Evolutionary conservation across 768 basidiomycete genomes (phyloP).

Genomic region (Myochromella boudieri): DNA sequence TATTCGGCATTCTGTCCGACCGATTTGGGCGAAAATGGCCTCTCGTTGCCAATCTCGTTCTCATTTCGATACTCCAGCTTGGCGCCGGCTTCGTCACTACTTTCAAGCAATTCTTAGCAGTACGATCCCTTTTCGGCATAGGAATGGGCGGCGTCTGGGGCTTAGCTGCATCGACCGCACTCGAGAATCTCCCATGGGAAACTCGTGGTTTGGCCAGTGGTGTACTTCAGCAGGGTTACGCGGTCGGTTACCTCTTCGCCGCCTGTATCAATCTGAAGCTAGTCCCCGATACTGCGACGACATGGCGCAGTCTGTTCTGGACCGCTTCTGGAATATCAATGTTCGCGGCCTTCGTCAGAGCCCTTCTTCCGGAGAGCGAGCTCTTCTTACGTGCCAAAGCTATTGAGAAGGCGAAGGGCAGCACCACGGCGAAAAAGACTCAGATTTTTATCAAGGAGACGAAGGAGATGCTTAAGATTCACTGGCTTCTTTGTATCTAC

Average conservation of each 20-base stretch:
- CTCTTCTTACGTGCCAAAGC: conserved; percentile 67
- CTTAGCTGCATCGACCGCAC: conserved; percentile 73
- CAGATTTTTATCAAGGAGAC: conserved; percentile 73
- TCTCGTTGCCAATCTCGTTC: conserved; percentile 69
- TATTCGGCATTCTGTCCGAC: conserved; percentile 87
- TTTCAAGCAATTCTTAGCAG: conserved; percentile 75
- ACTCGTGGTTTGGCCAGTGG: conserved; percentile 85
- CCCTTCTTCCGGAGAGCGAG: conserved; percentile 74
- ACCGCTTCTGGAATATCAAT: conserved; percentile 67
- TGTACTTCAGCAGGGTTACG: conserved; percentile 87
- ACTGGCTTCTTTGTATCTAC: conserved; percentile 85
- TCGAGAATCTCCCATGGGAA: conserved; percentile 88
- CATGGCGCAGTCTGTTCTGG: conserved; percentile 86
- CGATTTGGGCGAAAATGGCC: conserved; percentile 96
- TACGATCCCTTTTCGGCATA: conserved; percentile 82
- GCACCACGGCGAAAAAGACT: conserved; percentile 57
- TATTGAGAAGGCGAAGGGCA: conserved; percentile 56
- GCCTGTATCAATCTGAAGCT: conserved; percentile 78
- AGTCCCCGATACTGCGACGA: conserved; percentile 40
- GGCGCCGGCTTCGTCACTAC: conserved; percentile 80
- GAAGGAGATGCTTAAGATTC: conserved; percentile 70
- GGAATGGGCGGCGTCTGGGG: conserved; percentile 94
- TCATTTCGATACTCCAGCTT: conserved; percentile 73
- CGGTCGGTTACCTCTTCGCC: conserved; percentile 80
- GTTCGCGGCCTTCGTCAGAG: conserved; percentile 67